phyloP scores from a whole-genome alignment of 2,329 filamentous ascomycete species.

The Acephala macrosclerotiorum region DNA sequence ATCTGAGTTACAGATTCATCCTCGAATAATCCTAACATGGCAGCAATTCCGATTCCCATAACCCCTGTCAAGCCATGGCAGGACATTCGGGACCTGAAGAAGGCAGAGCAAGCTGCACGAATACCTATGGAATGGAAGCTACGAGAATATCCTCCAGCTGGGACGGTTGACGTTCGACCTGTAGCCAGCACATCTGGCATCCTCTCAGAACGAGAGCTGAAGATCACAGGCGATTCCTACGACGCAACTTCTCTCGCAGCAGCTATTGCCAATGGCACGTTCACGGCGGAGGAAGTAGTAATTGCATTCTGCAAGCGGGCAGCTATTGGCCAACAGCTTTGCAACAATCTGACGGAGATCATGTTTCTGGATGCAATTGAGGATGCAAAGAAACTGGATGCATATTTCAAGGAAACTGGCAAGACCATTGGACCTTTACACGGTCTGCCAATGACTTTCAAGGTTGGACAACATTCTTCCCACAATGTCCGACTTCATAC shows the following conservation, averaged over 20 bases:
- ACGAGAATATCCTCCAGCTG: constrained; percentile 11
- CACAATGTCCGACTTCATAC: constrained; percentile 29
- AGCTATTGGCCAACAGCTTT: constrained; percentile 54
- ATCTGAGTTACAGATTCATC: background rate
- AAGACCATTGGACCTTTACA: constrained; percentile 34
- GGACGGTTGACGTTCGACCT: constrained; percentile 27
- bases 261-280: constrained; percentile 27
- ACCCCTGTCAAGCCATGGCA: constrained; percentile 24
- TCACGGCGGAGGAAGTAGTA: constrained; percentile 45
- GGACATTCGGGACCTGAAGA: constrained; percentile 31
- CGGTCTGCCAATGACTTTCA: constrained; percentile 26
- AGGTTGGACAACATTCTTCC: background rate
- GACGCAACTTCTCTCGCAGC: constrained; percentile 33
- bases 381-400: constrained; percentile 53
- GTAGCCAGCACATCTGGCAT: constrained; percentile 26
- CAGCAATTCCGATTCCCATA: background rate
- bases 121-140: constrained; percentile 33
- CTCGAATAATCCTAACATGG: background rate
- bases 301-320: constrained; percentile 56
- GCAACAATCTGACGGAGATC: constrained; percentile 52
- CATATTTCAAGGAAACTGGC: constrained; percentile 47
- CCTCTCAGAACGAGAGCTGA: constrained; percentile 29
- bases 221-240: constrained; percentile 31
- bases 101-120: constrained; percentile 28
- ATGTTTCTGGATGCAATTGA: constrained; percentile 48